Evolutionary conservation across 2,329 filamentous ascomycete genomes (phyloP), one percentile per base, ranked within the genome.

Genomic region (Fusarium sarcochroum): DNA sequence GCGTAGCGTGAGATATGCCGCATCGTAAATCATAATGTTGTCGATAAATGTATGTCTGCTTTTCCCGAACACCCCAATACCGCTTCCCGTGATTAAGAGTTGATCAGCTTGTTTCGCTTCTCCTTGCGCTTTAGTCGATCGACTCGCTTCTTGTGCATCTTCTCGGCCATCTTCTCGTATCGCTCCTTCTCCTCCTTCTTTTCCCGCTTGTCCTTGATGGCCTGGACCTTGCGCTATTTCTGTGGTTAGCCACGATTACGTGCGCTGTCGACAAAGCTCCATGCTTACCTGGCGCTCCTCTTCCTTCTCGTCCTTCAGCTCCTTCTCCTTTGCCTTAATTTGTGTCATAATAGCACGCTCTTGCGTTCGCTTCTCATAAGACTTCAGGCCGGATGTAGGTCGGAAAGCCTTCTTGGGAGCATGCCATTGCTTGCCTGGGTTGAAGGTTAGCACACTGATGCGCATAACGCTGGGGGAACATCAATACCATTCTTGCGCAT

Each of bases 241-340:
- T 21, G 7, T 18, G 40, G 52, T 75, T 57, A 74, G 69, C 44
- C 27, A 8, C 37, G 37, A 20, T 23, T 34, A 14, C 34, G 15
- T 35, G 8, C 11, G 23, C 11, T 11, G 32, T 27, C 18, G 44
- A 11, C 14, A 21, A 11, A 21, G 17, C 25, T n/a, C 44, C 21
- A 13, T 25, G 32, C 86, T 66, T 80, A 96, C 94, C 85, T 95
- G 85, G 81, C 93, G 87, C 80, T 91, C 91, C n/a, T 91, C 88
- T 77, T 97, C 94, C 82, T 97, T 98, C 83, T 98, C 96, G 1
- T 94, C 93, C 84, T 95, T 97, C 89, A 99, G 89, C 80, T 98
- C 94, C 81, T 93, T 94, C 82, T 98, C 96, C 76, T 93, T 94
- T 35, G 93, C 93, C 83, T 98, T 98, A 73, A 92, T 88, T n/a